phyloP scores from a whole-genome alignment of 2,329 filamentous ascomycete species.

The Scopulariopsis brevicaulis region DNA sequence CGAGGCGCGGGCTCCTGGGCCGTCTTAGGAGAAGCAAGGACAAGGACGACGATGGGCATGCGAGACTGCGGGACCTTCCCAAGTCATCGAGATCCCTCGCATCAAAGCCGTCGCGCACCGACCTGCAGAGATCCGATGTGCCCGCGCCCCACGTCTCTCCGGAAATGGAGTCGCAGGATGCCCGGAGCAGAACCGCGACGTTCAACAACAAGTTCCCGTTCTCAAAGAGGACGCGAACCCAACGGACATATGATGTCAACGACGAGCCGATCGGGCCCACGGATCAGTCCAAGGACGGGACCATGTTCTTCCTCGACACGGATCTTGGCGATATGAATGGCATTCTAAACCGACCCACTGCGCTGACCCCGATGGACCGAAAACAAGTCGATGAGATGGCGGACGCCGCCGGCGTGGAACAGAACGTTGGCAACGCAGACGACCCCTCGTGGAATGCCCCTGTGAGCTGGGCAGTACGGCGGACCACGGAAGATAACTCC shows the following conservation, averaged over 20 bases:
- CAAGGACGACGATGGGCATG: conserved; percentile 36
- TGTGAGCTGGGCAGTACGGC: conserved; percentile 91
- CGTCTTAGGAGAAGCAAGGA: conserved; percentile 40
- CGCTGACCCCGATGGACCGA: conserved; percentile 60
- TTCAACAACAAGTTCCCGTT: conserved; percentile 56
- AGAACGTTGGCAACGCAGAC: conserved; percentile 8
- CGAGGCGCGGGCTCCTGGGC: conserved; percentile 37
- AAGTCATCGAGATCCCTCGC: conserved; percentile 42
- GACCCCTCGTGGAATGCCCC: conserved; percentile 72
- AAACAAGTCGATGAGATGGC: conserved; percentile 26
- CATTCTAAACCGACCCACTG: conserved; percentile 62
- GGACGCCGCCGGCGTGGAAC: neutral
- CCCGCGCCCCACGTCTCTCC: conserved; percentile 10
- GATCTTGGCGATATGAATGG: conserved; percentile 87
- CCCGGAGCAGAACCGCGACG: conserved; percentile 28
- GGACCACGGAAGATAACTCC: conserved; percentile 54
- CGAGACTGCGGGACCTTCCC: conserved; percentile 34
- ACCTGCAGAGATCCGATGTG: conserved; percentile 13
- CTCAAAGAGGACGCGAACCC: conserved; percentile 38
- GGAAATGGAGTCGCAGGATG: conserved; percentile 16
- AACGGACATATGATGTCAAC: conserved; percentile 35
- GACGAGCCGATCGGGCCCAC: conserved; percentile 51
- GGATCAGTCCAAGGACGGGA: conserved; percentile 45
- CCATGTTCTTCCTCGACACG: conserved; percentile 71
- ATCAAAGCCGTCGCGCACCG: conserved; percentile 32